Evolutionary conservation across 768 basidiomycete species (phyloP), one percentile per base, ranked within the genome.

Genomic region (Mycena floridula): DNA sequence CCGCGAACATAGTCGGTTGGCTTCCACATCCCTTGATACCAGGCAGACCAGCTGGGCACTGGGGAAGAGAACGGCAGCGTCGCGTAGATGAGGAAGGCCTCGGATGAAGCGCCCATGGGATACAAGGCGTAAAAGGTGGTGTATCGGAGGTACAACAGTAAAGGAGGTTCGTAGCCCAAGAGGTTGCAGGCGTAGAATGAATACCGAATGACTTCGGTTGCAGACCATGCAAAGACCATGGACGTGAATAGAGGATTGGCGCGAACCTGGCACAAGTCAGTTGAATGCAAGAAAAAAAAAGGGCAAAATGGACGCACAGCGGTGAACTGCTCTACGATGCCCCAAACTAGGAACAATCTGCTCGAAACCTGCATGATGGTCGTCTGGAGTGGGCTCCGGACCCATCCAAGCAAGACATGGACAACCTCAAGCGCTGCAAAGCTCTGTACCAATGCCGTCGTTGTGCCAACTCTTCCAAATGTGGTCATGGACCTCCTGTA

Each of bases 61-160:
- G 67, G 68, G 5, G 68, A 63, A 5, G 69, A 67, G 23, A 50
- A 50, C 7, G 88, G 86, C 25, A 96, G 74, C 4, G 89, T 86
- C 1, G 82, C 74, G 56, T 81, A 82, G 57, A 82, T 85, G 45
- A 95, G 73, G 59, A 85, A 78, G 0, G 92, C 93, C 64, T 99
- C 96, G 20, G 89, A 92, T 5, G 78, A 76, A 1, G 96, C 95
- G 37, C 96, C 96, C 20, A 92, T 60, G 4, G 90, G 93, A 67
- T 99, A 98, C n/a, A 97, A 76, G 38, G 92, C 49, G 63, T 86
- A 95, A 65, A 98, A 99, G 7, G 90, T 79, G 16, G 92, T 88
- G 73, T 98, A 99, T 44, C 95, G 90, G 35, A 85, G 61, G 69
- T 75, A 86, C 21, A 81, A 66, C 35, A 89, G 74, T 13, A 62